Evolutionary conservation across 176 grass and related monocot species (phyloP), one percentile per base, ranked within the genome.

Genomic region (Saccharum officinarum): DNA sequence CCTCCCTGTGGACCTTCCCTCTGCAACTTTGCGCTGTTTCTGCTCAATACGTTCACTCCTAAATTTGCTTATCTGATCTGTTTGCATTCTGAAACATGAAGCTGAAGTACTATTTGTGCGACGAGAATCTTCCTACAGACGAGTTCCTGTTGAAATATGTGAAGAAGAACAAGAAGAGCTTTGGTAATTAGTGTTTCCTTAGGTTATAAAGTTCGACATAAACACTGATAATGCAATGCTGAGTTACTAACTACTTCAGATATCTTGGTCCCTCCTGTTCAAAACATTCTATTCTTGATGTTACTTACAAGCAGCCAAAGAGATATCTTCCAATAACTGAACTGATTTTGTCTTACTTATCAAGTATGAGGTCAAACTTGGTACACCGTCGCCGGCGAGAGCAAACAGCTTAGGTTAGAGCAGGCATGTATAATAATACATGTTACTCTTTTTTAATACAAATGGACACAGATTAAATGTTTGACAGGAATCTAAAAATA

Each of bases 51-150:
- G 17, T 72, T 45, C 37, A 45, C 7, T 45, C 38, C 67, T 22
- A 54, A 41, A 46, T 36, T 8, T 1, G 8, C 34, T 71, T 65
- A 73, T n/a, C 7, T n/a, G 70, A 73, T n/a, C 6, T n/a, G 0
- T 50, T n/a, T 41, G 74, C 38, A 75, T 42, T 30, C 11, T 33
- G 46, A 37, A 47, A 47, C 45, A 47, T 47, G 45, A 47, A 47
- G 93, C 89, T 98, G 30, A 93, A 98, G 26, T 98, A 94, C 88
- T 98, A 98, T 87, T 92, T 98, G 46, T 89, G 96, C 47, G 90
- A 98, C 69, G 96, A 94, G 77, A 95, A 98, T 84, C 83, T 98
- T 60, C 91, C 91, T 14, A 87, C 87, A 0, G 97, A 95, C 30
- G 86, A 91, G 37, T 97, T 84, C 76, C 13, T 97, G 73, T 86